A percentile compares a stretch with the other conserved stretches of the same genome.
Evolutionary conservation across 2,329 filamentous ascomycete species (phyloP).

Genomic region (Rosellinia necatrix): DNA sequence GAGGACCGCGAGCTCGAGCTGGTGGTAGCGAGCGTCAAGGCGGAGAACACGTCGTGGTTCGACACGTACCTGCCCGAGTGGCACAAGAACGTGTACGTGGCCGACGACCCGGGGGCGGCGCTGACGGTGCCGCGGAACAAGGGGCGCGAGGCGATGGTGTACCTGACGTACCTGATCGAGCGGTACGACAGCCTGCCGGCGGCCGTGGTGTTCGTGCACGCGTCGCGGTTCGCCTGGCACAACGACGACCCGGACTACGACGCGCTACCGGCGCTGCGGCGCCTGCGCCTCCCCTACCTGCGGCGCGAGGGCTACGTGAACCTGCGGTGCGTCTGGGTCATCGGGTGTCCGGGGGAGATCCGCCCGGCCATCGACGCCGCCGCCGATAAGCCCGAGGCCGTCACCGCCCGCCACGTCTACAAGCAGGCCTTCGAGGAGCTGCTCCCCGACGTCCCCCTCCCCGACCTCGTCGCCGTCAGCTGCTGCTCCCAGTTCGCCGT

Average conservation of each 20-base stretch:
- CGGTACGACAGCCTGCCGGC: slow-evolving; percentile 52
- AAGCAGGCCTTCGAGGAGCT: slow-evolving; percentile 49
- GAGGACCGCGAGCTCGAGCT: slow-evolving; percentile 35
- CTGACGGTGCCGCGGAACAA: slow-evolving; percentile 56
- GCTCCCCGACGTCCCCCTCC: slow-evolving; percentile 49
- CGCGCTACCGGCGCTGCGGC: slow-evolving; percentile 54
- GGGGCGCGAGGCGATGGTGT: slow-evolving; percentile 58
- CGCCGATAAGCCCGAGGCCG: slow-evolving; percentile 34
- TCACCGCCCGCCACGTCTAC: slow-evolving; percentile 50
- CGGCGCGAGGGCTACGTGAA: slow-evolving; percentile 62
- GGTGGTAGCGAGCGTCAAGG: slow-evolving; percentile 40
- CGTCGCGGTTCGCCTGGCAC: slow-evolving; percentile 56
- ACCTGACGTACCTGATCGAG: slow-evolving; percentile 57
- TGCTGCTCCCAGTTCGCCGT: slow-evolving; percentile 71
- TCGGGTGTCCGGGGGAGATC: slow-evolving; percentile 59
- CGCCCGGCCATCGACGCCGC: slow-evolving; percentile 46
- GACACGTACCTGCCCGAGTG: slow-evolving; percentile 49
- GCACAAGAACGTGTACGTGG: slow-evolving; percentile 60
- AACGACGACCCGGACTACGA: slow-evolving; percentile 60
- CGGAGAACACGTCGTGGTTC: slow-evolving; percentile 48
- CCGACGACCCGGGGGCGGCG: slow-evolving; percentile 52
- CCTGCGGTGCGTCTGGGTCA: slow-evolving; percentile 62
- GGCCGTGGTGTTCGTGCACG: slow-evolving; percentile 52
- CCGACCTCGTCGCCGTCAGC: slow-evolving; percentile 56
- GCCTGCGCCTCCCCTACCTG: slow-evolving; percentile 55